Evolutionary conservation across 139 green algal species (phyloP).

Genomic region (Chlorella sp.): DNA sequence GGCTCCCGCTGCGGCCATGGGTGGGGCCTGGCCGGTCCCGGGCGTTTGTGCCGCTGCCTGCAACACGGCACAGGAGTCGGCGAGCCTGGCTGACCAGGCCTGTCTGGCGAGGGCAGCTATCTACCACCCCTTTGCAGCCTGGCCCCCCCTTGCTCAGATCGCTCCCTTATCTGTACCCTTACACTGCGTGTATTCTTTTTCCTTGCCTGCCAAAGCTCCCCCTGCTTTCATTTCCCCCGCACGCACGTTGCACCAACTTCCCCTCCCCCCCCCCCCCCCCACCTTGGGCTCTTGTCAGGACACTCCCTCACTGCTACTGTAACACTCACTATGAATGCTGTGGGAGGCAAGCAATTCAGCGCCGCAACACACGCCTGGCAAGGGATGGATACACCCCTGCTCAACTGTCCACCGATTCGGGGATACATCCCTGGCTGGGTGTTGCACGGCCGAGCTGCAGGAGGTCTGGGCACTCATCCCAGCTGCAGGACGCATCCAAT

Average conservation of each 20-base stretch:
- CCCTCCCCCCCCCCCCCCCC: not conserved
- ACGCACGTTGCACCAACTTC: no score
- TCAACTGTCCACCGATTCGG: no score
- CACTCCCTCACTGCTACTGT: not conserved
- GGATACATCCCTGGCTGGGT: no score
- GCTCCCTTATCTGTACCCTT: not conserved
- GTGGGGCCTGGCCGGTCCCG: no score
- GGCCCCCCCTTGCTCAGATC: not conserved
- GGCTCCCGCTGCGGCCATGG: no score
- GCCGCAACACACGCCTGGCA: no score
- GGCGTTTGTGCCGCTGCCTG: not conserved
- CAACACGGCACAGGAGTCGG: not conserved
- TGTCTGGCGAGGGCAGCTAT: not conserved
- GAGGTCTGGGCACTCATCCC: no score
- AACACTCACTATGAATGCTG: not conserved
- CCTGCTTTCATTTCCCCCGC: conserved; percentile 13
- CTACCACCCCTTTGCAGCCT: not conserved
- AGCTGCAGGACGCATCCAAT: no score
- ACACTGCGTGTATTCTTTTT: conserved; percentile 28
- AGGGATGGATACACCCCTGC: not conserved
- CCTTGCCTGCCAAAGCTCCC: not conserved
- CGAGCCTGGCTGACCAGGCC: no score
- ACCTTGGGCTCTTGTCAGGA: not conserved
- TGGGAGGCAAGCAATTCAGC: not conserved
- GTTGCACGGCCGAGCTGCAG: no score